Percentiles rank a stretch among this genome's conserved stretches.
Evolutionary conservation across 1,139 yeast species (phyloP).

Genomic region (Candida sp.): DNA sequence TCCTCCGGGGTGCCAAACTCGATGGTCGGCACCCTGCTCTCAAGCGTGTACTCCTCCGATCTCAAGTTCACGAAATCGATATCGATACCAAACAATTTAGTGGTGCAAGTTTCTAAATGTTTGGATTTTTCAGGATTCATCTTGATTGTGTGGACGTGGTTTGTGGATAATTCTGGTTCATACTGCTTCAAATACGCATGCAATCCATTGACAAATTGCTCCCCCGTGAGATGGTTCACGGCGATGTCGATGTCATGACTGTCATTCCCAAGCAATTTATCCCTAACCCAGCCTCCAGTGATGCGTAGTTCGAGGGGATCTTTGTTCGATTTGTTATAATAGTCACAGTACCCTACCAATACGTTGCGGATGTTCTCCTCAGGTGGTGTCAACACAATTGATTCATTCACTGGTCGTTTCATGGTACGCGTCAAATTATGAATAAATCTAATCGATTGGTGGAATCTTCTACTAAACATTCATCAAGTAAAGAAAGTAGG

Average conservation of each 20-base stretch:
- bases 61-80: slow-evolving; percentile 93
- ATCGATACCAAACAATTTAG: slow-evolving; percentile 78
- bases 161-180: slow-evolving; percentile 47
- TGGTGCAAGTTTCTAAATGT: slow-evolving; percentile 96
- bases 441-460: neutral
- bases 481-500: neutral
- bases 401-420: slow-evolving; percentile 22
- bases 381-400: slow-evolving; percentile 44
- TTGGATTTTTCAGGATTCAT: slow-evolving; percentile 95
- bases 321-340: slow-evolving; percentile 29
- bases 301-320: slow-evolving; percentile 61
- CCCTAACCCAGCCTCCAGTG: slow-evolving; percentile 99
- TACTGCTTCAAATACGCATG: slow-evolving; percentile 53
- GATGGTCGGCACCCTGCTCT: slow-evolving; percentile 79
- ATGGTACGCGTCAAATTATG: slow-evolving; percentile 12
- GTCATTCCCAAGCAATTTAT: slow-evolving; percentile 78
- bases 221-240: slow-evolving; percentile 82
- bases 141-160: slow-evolving; percentile 78
- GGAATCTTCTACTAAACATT: neutral
- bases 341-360: slow-evolving; percentile 46
- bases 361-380: slow-evolving; percentile 53
- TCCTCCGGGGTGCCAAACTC: slow-evolving; percentile 89
- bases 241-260: slow-evolving; percentile 95
- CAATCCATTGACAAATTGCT: slow-evolving; percentile 76
- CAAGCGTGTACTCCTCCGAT: slow-evolving; percentile 81